phyloP scores from a whole-genome alignment of 495 filamentous ascomycete species.

The Penicillium cosmopolitanum region DNA sequence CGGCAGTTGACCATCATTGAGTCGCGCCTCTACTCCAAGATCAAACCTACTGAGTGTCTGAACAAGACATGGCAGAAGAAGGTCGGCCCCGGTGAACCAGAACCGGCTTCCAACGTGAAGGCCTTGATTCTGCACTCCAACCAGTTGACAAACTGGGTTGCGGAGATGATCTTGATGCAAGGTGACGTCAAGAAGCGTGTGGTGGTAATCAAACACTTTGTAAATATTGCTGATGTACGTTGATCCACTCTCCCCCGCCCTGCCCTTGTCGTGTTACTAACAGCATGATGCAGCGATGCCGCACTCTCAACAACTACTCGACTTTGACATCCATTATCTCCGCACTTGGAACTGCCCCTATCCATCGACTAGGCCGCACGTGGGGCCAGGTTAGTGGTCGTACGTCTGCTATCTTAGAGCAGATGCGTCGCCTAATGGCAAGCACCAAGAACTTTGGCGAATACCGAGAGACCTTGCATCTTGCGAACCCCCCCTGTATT shows the following conservation, averaged over 20 bases:
- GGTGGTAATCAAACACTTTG: constrained; percentile 97
- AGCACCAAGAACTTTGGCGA: constrained; percentile 98
- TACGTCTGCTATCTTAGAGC: constrained; percentile 77
- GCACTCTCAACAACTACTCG: constrained; percentile 91
- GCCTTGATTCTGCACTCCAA: constrained; percentile 96
- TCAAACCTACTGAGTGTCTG: constrained; percentile 91
- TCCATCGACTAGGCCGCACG: constrained; percentile 90
- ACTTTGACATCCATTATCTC: constrained; percentile 99
- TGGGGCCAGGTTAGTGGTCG: constrained; percentile 90
- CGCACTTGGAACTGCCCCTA: constrained; percentile 89
- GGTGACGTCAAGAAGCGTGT: constrained; percentile 92
- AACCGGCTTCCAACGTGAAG: constrained; percentile 93
- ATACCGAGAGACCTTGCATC: constrained; percentile 90
- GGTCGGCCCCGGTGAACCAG: constrained; percentile 75
- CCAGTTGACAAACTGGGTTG: constrained; percentile 98
- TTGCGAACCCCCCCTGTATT: constrained; percentile 94
- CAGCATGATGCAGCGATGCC: constrained; percentile 74
- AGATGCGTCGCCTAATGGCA: constrained; percentile 92
- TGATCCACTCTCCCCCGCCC: neutral
- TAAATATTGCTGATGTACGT: constrained; percentile 85
- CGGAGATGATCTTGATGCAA: constrained; percentile 98
- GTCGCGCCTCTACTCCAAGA: constrained; percentile 90
- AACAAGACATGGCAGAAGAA: constrained; percentile 99
- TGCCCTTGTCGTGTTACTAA: constrained; percentile 9
- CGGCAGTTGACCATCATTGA: constrained; percentile 97